Conservation (phyloP, 495 filamentous ascomycete species). For the Neurospora cerealis region DNA sequence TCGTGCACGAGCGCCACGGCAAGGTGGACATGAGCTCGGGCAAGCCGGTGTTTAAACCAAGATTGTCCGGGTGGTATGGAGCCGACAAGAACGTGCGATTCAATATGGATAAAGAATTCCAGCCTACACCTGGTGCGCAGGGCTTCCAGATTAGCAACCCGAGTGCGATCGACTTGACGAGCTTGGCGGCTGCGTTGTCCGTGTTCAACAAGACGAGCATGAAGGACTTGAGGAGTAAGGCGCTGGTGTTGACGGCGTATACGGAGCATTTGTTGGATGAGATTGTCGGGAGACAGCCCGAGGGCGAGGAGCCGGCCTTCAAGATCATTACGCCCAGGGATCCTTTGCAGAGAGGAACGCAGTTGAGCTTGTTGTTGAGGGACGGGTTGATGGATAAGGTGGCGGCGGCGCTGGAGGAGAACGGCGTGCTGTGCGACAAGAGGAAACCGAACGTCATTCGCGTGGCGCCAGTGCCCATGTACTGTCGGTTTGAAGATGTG, state of each 20-base stretch:
- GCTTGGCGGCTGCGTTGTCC: conserved; percentile 61
- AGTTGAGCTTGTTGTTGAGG: conserved; percentile 63
- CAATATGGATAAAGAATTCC: conserved; percentile 65
- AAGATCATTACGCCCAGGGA: conserved; percentile 70
- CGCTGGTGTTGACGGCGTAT: conserved; percentile 63
- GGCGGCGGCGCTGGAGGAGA: conserved; percentile 51
- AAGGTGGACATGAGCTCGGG: conserved; percentile 28
- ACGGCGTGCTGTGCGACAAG: conserved; percentile 73
- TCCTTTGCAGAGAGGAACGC: conserved; percentile 65
- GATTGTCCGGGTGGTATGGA: conserved; percentile 80
- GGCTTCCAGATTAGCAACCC: conserved; percentile 61
- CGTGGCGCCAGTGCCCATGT: conserved; percentile 78
- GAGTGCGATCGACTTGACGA: conserved; percentile 49
- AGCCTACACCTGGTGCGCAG: conserved; percentile 53
- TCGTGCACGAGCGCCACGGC: conserved; percentile 71
- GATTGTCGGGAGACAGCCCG: conserved; percentile 11
- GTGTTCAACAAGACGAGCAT: conserved; percentile 65
- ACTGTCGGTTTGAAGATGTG: conserved; percentile 75
- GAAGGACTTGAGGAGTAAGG: conserved; percentile 57
- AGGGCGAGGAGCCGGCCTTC: conserved; percentile 43
- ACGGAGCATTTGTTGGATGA: conserved; percentile 56
- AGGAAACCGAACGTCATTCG: conserved; percentile 78
- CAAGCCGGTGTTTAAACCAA: conserved; percentile 20
- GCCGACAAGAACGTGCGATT: conserved; percentile 63
- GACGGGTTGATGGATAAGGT: conserved; percentile 58